Base-by-base conservation (phyloP, 2,329 filamentous ascomycete genomes). In the Aspergillus proliferans region DNA sequence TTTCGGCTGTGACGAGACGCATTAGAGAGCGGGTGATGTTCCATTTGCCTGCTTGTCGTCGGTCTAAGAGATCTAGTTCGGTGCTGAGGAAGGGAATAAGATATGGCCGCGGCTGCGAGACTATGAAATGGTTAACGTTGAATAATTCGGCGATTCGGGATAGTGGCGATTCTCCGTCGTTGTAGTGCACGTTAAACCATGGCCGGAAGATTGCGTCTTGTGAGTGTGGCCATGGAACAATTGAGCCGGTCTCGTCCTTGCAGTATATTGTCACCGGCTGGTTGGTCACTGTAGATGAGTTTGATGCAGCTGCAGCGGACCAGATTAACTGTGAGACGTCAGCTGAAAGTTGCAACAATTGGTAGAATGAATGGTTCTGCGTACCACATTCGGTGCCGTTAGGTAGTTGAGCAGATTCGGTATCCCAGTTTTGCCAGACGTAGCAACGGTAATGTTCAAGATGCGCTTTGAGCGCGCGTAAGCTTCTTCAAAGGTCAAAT, bases 91-190 rank as follows among this genome's bases (percentile, higher is more conserved):
- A 93, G 0, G 91, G 91, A 24, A 92, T 85, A 14, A 95, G 76
- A 67, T 95, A 95, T 0, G 92, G 92, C 3, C 91, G 80, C 1
- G 92, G 90, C 72, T 96, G 92, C 56, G 87, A 93, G 57, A 97
- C 84, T 55, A 97, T 89, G 71, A 94, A 96, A 73, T 96, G 91
- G 64, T 95, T 94, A 47, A 94, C 88, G 65, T 94, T 94, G 77
- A 93, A 93, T 9, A 92, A 80, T 70, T 92, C 86, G 6, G 86
- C 82, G 26, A 93, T 84, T 36, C 88, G 81, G 47, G 82, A 78
- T 1, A 93, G 77, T 0, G 83, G 83, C 0, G 80, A 83, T 55
- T 83, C 84, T 39, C 82, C 82, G 53, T 87, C 84, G 39, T 78
- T 77, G 66, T 86, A 84, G 6, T 78, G 80, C 18, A 80, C 78